These are phyloP conservation scores for Acanthochlamys bracteata DNA, from an alignment of 106 monocot species.

Conservation along the genomic window DNA sequence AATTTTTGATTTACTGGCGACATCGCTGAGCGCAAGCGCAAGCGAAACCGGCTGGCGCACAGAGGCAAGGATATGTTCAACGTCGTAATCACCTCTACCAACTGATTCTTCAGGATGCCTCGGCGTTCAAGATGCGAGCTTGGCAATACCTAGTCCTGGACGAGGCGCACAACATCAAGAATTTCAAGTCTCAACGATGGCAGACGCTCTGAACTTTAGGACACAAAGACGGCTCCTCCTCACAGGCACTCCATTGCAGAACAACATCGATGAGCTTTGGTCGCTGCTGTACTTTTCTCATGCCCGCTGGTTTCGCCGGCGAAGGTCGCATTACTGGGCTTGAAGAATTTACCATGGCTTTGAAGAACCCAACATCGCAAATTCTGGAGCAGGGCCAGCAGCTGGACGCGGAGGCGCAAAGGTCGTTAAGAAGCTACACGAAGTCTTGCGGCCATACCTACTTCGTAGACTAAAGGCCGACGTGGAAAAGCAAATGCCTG, in stretches of 20 bases:
- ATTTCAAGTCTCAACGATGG: constrained; percentile 99
- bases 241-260: constrained; percentile 95
- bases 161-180: constrained; percentile 98
- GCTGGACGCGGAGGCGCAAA: constrained; percentile 91
- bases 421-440: constrained; percentile 91
- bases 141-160: constrained; percentile 99
- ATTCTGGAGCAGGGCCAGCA: constrained; percentile 99
- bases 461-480: constrained; percentile 84
- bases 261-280: constrained; percentile 99
- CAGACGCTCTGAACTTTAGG: constrained; percentile 95
- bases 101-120: constrained; percentile 91
- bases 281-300: constrained; percentile 97
- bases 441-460: constrained; percentile 96
- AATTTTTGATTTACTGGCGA: constrained; percentile 96
- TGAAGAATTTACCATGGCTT: too few species aligned
- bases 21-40: constrained; percentile 94
- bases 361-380: too few species aligned
- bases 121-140: constrained; percentile 85
- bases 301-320: constrained; percentile 97
- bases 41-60: constrained; percentile 79
- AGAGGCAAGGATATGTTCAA: constrained; percentile 82
- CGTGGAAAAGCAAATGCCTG: constrained; percentile 94
- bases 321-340: too few species aligned
- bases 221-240: constrained; percentile 82
- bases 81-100: constrained; percentile 92